Evolutionary conservation across 2,329 filamentous ascomycete genomes (phyloP), one percentile per base, ranked within the genome.

Genomic region (Fusarium sp.): DNA sequence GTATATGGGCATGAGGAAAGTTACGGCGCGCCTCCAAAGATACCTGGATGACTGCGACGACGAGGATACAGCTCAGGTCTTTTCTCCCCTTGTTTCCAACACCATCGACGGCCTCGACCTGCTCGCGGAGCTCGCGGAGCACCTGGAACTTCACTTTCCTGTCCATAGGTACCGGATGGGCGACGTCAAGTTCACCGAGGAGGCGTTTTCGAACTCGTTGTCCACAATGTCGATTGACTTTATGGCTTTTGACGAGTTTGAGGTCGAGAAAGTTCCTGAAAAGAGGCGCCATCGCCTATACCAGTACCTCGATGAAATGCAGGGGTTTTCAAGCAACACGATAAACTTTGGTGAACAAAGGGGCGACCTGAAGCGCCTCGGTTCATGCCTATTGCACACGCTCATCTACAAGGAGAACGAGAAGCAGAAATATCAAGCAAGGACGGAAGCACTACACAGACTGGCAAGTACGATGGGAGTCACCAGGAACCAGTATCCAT

Each of bases 341-440:
- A 60, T 65, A 35, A 72, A 48, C 6, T 34, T 62, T 2, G 76
- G 76, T 2, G 52, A 72, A 50, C 77, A 73, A 48, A 71, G 64
- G 35, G 71, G 76, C 1, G 77, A 79, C 41, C 57, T 79, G 14
- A 79, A 76, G 62, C 76, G 77, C 7, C 66, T 79, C n/a, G 76
- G 76, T 5, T 68, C 77, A 16, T 79, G 73, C 10, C 50, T 79
- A 14, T 41, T 79, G 20, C 20, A 50, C 27, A 43, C 64, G 9
- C 50, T 71, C 6, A 72, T 79, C 20, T 43, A 64, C 30, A 67
- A 73, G 27, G 41, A n/a, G 0, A 78, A 78, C 58, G n/a, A 61
- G 0, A 25, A 39, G 2, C 2, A 23, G 3, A 10, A 20, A 9
- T 59, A 50, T 18, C 10, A 13, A 32, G 61, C 43, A 18, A 20